Base-by-base conservation (phyloP, 768 basidiomycete species). In the Hygrocybe punicea region DNA sequence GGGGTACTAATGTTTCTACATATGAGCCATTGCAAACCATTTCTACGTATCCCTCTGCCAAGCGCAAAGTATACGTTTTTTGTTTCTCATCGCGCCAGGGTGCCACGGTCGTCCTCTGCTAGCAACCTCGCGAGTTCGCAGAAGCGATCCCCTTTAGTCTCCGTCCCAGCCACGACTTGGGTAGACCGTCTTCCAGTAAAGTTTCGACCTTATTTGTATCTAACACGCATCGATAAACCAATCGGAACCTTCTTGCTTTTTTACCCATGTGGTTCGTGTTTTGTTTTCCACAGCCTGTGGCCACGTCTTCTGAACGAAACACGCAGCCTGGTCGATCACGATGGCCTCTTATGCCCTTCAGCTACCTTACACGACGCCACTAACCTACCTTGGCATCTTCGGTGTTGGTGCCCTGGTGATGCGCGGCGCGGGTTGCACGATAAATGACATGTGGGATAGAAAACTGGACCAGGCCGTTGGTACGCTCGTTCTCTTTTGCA, bases 361-460 rank as follows among this genome's bases (percentile, higher is more conserved):
- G 19, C 75, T 82, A 4, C 89, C 93, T 0, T 76, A 81, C 46
- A 80, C 82, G 2, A 81, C 78, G 0, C 89, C 92, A 14, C 67
- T 93, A 53, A 85, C 82, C 16, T 96, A 93, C 66, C 76, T 92
- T 47, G 74, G 83, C 34, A 75, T 98, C 1, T 98, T 98, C 66
- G 95, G 92, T 2, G 68, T 87, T 9, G 97, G 97, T 1, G 94
- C 97, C 1, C 63, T 97, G 44, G 81, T 98, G 51, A 99, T 99
- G 97, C 86, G 97, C 17, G 93, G 96, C 5, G 97, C 97, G 19
- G 97, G 97, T 3, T 99, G 97, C 72, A 98, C 93, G 2, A 96
- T 99, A 63, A 99, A 99, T 69, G 97, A 99, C 68, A 86, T 99
- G 85, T 98, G 97, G 96, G 97, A 99, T 72, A 81, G 80, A 60